Evolutionary conservation across 1,284 basidiomycete genomes (phyloP).

Genomic region (Rhodotorula glutinis): DNA sequence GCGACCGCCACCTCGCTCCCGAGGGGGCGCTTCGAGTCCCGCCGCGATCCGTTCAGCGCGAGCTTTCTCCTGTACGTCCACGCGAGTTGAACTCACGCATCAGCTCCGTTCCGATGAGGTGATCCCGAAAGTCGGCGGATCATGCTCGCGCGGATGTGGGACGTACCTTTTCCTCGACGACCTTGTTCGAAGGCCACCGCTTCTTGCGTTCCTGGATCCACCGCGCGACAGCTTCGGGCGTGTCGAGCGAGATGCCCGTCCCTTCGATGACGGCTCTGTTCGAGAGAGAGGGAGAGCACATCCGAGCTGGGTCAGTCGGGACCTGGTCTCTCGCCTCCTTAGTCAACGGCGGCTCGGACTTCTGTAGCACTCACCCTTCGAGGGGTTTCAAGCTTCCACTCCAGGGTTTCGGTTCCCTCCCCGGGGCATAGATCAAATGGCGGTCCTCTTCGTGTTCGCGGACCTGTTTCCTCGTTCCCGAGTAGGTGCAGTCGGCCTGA

Average conservation of each 20-base stretch:
- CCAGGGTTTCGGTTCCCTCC: slow-evolving; percentile 44
- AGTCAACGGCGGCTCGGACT: too few species aligned
- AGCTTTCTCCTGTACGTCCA: slow-evolving; percentile 58
- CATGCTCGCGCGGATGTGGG: background rate
- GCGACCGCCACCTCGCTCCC: slow-evolving; percentile 21
- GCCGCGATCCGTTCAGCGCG: slow-evolving; percentile 69
- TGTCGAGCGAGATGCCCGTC: slow-evolving; percentile 69
- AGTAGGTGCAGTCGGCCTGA: slow-evolving; percentile 66
- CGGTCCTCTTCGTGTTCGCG: slow-evolving; percentile 86
- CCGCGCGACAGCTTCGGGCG: slow-evolving; percentile 71
- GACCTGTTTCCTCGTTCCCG: slow-evolving; percentile 68
- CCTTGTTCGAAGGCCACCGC: slow-evolving; percentile 69
- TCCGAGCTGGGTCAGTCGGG: background rate
- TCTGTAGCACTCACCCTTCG: slow-evolving; percentile 17
- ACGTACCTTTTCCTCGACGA: slow-evolving; percentile 66
- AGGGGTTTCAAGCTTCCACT: slow-evolving; percentile 27
- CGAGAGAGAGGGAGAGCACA: background rate
- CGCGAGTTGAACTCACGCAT: too few species aligned
- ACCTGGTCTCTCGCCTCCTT: too few species aligned
- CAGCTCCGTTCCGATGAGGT: too few species aligned
- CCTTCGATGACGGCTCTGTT: slow-evolving; percentile 61
- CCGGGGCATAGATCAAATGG: slow-evolving; percentile 75
- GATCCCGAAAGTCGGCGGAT: background rate
- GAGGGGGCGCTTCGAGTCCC: slow-evolving; percentile 47
- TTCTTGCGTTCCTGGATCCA: slow-evolving; percentile 85